Evolutionary conservation across 2,329 filamentous ascomycete genomes (phyloP).

Genomic region (Neofusicoccum parvum): DNA sequence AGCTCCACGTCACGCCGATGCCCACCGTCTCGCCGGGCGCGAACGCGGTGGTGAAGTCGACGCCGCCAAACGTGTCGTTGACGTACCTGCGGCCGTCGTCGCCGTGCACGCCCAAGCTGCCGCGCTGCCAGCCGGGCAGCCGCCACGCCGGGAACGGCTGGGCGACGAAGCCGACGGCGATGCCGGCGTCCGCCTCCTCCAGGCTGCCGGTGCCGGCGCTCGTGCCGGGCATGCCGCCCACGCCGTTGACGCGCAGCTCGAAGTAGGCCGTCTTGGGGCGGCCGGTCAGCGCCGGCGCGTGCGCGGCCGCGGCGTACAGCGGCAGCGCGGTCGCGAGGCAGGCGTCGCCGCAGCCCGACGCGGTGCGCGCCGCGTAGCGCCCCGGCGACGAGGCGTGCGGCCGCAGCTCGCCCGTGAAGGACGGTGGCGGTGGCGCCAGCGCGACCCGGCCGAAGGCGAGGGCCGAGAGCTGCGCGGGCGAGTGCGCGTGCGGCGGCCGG

Average conservation of each 20-base stretch:
- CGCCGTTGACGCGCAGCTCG: slow-evolving; percentile 62
- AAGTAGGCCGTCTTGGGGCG: slow-evolving; percentile 67
- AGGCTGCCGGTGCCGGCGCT: slow-evolving; percentile 19
- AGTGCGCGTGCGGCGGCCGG: slow-evolving; percentile 54
- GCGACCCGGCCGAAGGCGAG: slow-evolving; percentile 56
- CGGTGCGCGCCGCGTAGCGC: slow-evolving; percentile 49
- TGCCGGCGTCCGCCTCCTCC: slow-evolving; percentile 52
- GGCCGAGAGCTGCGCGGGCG: slow-evolving; percentile 49
- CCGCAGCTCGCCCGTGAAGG: slow-evolving; percentile 25
- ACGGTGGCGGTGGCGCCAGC: slow-evolving; percentile 29
- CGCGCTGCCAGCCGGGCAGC: slow-evolving; percentile 80
- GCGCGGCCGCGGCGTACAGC: slow-evolving; percentile 62
- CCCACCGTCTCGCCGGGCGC: slow-evolving; percentile 67
- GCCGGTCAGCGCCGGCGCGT: slow-evolving; percentile 60
- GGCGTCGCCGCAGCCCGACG: slow-evolving; percentile 54
- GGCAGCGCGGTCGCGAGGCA: slow-evolving; percentile 70
- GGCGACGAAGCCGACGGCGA: slow-evolving; percentile 71
- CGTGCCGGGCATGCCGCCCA: slow-evolving; percentile 34
- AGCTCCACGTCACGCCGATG: slow-evolving; percentile 66
- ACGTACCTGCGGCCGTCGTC: slow-evolving; percentile 78
- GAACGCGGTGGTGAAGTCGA: slow-evolving; percentile 67
- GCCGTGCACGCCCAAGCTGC: slow-evolving; percentile 73
- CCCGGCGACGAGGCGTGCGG: slow-evolving; percentile 27
- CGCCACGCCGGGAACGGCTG: slow-evolving; percentile 77
- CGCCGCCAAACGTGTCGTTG: slow-evolving; percentile 74